Evolutionary conservation across 768 basidiomycete genomes (phyloP).

Genomic region (Leccinum uliginosum): DNA sequence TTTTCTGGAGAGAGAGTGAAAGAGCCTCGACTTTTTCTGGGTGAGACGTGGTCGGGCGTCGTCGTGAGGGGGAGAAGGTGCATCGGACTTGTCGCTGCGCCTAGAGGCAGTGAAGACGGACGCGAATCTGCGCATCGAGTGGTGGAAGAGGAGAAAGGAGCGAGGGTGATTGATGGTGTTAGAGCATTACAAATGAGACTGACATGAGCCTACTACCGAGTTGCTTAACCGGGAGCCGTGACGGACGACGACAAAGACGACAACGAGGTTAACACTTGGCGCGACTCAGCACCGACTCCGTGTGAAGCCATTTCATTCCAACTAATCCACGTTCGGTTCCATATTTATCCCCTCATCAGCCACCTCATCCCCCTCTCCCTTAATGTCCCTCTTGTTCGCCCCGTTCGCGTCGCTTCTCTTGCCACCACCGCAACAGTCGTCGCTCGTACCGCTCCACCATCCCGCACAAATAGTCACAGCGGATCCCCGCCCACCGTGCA

Average conservation of each 20-base stretch:
- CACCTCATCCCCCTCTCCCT: constrained; percentile 1
- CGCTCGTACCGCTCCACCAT: constrained; percentile 67
- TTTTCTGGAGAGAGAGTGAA: constrained; percentile 30
- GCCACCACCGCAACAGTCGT: constrained; percentile 52
- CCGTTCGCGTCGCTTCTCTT: constrained; percentile 20
- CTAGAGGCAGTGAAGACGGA: constrained; percentile 52
- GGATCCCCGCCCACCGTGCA: constrained; percentile 53
- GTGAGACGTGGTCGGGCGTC: constrained; percentile 10
- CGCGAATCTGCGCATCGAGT: constrained; percentile 59
- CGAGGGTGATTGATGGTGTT: constrained; percentile 11
- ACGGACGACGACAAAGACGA: constrained; percentile 3
- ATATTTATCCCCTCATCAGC: not conserved
- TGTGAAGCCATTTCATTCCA: constrained; percentile 7
- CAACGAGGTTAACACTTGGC: constrained; percentile 7
- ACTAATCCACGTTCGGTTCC: not conserved
- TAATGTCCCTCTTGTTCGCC: constrained; percentile 12
- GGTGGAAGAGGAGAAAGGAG: constrained; percentile 23
- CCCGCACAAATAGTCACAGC: constrained; percentile 43
- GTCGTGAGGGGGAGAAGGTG: constrained; percentile 16
- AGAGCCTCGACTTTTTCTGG: constrained; percentile 22
- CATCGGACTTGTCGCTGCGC: constrained; percentile 27
- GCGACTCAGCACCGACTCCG: constrained; percentile 5
- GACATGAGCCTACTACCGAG: constrained; percentile 14
- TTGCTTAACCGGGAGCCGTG: constrained; percentile 16
- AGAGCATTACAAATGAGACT: constrained; percentile 36